Percentiles rank a stretch among this genome's conserved stretches.
Conservation (phyloP, 805 yeast genomes). For the Metschnikowia corniflorae region DNA sequence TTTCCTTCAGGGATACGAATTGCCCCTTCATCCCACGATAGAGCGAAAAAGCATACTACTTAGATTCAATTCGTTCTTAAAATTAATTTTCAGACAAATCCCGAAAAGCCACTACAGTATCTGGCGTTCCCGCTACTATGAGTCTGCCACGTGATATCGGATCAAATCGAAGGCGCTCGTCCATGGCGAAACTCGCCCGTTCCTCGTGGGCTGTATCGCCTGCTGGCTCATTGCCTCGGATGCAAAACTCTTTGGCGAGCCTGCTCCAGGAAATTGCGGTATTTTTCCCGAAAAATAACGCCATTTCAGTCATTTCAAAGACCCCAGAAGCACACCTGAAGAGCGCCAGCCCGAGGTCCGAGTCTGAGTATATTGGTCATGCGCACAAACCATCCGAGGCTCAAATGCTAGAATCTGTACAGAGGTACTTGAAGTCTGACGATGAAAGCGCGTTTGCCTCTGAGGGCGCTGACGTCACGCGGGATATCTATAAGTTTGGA, state of each 20-base stretch:
- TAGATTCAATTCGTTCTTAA: too few relatives aligned
- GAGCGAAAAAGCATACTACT: too few relatives aligned
- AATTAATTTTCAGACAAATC: too few relatives aligned
- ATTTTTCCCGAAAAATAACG: slow-evolving; percentile 12
- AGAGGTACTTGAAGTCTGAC: slow-evolving; percentile 13
- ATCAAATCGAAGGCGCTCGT: slow-evolving; percentile 11
- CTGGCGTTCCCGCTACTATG: slow-evolving; percentile 7
- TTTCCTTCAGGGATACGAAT: too few relatives aligned
- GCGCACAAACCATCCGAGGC: slow-evolving; percentile 2
- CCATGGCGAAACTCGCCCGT: slow-evolving; percentile 17
- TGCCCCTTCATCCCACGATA: too few relatives aligned
- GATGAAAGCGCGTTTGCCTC: slow-evolving; percentile 11
- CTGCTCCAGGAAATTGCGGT: slow-evolving; percentile 14
- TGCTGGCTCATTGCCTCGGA: slow-evolving; percentile 10
- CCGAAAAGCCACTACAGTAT: too few relatives aligned
- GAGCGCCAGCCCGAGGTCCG: slow-evolving; percentile 8
- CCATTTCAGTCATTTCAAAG: slow-evolving; percentile 5
- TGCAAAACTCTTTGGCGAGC: slow-evolving; percentile 8
- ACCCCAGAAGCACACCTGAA: slow-evolving; percentile 7
- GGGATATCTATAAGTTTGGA: slow-evolving; percentile 15
- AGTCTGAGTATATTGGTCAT: background rate
- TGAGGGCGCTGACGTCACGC: slow-evolving; percentile 20
- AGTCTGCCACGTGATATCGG: slow-evolving; percentile 18
- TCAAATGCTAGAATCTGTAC: slow-evolving; percentile 13
- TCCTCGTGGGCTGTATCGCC: slow-evolving; percentile 11